Conservation (phyloP, 2,329 filamentous ascomycete genomes). For the Trichoderma sp. region DNA sequence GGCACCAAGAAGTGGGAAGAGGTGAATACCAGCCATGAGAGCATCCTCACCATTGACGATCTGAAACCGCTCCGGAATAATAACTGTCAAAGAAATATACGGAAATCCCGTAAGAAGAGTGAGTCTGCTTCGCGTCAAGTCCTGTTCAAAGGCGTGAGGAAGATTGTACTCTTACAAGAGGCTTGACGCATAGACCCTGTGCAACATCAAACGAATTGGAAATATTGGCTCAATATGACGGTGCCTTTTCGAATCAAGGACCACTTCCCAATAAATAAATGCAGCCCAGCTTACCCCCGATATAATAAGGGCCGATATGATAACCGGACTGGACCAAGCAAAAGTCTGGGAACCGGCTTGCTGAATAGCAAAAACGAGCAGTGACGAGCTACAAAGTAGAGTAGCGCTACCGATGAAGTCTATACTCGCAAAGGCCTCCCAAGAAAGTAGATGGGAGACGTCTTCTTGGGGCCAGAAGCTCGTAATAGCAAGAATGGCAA, state of each 20-base stretch:
- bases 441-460: constrained; percentile 40
- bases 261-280: constrained; percentile 54
- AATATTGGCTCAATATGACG: constrained; percentile 56
- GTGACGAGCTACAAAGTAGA: constrained; percentile 53
- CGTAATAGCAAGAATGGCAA: constrained; percentile 50
- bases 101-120: constrained; percentile 59
- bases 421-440: constrained; percentile 48
- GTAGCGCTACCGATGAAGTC: constrained; percentile 55
- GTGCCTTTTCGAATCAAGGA: constrained; percentile 41
- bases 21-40: constrained; percentile 56
- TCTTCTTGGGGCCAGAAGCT: constrained; percentile 47
- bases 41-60: constrained; percentile 56
- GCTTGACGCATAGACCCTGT: constrained; percentile 53
- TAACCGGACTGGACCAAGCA: constrained; percentile 53
- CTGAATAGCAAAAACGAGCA: constrained; percentile 58
- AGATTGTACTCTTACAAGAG: constrained; percentile 45
- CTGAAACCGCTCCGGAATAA: constrained; percentile 62
- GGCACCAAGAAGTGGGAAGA: constrained; percentile 59
- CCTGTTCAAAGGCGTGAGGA: neutral
- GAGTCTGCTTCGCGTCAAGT: constrained; percentile 42
- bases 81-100: constrained; percentile 59
- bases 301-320: constrained; percentile 50
- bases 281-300: constrained; percentile 50
- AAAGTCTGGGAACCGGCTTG: constrained; percentile 56
- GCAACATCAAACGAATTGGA: constrained; percentile 49